Percentiles rank a stretch among this genome's conserved stretches.
Evolutionary conservation across 345 rosid species (phyloP).

Genomic region (Aquilaria yunnanensis): DNA sequence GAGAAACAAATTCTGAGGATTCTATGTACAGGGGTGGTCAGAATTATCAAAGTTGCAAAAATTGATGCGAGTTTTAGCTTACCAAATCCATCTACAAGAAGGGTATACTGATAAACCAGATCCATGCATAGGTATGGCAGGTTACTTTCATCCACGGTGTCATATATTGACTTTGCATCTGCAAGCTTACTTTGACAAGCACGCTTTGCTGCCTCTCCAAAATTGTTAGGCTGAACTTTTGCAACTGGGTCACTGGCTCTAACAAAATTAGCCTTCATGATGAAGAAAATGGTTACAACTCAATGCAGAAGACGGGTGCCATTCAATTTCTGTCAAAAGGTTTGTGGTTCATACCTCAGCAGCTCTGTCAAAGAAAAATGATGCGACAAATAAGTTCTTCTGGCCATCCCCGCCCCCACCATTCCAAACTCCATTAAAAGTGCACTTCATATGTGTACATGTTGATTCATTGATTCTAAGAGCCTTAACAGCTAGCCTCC

Average conservation of each 20-base stretch:
- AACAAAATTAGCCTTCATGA: conserved; percentile 67
- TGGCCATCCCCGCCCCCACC: conserved; percentile 99
- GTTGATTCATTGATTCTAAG: conserved; percentile 78
- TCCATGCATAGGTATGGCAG: conserved; percentile 91
- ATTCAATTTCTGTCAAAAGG: background rate
- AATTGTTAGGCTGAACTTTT: conserved; percentile 65
- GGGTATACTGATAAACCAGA: conserved; percentile 73
- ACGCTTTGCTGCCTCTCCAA: conserved; percentile 72
- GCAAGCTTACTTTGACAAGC: conserved; percentile 76
- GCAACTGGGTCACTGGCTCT: conserved; percentile 61
- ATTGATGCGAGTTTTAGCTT: conserved; percentile 11
- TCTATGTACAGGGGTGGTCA: background rate
- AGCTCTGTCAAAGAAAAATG: conserved; percentile 96
- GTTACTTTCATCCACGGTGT: conserved; percentile 40
- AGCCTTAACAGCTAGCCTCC: conserved; percentile 59
- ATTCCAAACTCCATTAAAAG: conserved; percentile 96
- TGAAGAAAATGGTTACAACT: background rate
- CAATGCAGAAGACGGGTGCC: too few species aligned
- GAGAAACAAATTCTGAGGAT: conserved; percentile 5
- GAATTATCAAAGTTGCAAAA: too few species aligned
- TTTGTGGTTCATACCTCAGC: conserved; percentile 58
- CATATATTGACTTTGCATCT: conserved; percentile 50
- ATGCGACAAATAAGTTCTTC: conserved; percentile 84
- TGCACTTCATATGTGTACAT: conserved; percentile 85
- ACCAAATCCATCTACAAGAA: conserved; percentile 93